A percentile compares a stretch with the other conserved stretches of the same genome.
Conservation (phyloP, 1,139 yeast species). For the Tardiomyces digboiensis region DNA sequence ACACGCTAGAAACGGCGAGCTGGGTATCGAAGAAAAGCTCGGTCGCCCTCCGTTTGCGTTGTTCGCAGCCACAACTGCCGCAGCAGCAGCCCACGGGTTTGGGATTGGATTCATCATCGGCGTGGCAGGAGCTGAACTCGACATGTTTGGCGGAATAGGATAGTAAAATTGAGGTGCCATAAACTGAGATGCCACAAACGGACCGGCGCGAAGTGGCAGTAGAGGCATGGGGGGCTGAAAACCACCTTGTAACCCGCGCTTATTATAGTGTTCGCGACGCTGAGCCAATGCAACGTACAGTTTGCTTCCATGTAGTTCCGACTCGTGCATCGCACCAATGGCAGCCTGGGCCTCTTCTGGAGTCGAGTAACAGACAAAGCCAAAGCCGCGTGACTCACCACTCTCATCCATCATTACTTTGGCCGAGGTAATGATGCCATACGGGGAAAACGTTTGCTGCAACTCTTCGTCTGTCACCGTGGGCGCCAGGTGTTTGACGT, state of each 20-base stretch:
- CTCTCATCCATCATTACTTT: constrained; percentile 83
- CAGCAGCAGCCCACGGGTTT: constrained; percentile 1
- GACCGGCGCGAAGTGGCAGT: constrained; percentile 84
- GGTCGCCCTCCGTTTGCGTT: constrained; percentile 2
- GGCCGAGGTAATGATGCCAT: constrained; percentile 83
- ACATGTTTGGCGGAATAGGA: constrained; percentile 4
- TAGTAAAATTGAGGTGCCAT: constrained; percentile 42
- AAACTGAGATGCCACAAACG: constrained; percentile 63
- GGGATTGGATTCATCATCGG: not conserved
- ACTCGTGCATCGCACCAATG: constrained; percentile 85
- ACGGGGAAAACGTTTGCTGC: constrained; percentile 73
- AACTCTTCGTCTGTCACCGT: constrained; percentile 71
- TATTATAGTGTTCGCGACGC: constrained; percentile 69
- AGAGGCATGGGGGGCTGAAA: constrained; percentile 36
- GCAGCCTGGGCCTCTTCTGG: constrained; percentile 94
- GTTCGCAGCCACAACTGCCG: constrained; percentile 4
- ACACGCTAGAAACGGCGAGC: not conserved
- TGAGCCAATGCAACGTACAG: constrained; percentile 92
- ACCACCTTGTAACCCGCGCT: not conserved
- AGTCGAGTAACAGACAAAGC: constrained; percentile 86
- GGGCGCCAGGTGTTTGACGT: constrained; percentile 82
- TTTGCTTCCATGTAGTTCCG: constrained; percentile 77
- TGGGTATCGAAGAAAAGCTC: not conserved
- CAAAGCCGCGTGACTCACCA: constrained; percentile 88
- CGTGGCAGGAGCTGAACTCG: not conserved